Percentiles rank a stretch among this genome's conserved stretches.
Conservation (phyloP, 1,139 yeast species). For the Arxiozyma heterogenica region DNA sequence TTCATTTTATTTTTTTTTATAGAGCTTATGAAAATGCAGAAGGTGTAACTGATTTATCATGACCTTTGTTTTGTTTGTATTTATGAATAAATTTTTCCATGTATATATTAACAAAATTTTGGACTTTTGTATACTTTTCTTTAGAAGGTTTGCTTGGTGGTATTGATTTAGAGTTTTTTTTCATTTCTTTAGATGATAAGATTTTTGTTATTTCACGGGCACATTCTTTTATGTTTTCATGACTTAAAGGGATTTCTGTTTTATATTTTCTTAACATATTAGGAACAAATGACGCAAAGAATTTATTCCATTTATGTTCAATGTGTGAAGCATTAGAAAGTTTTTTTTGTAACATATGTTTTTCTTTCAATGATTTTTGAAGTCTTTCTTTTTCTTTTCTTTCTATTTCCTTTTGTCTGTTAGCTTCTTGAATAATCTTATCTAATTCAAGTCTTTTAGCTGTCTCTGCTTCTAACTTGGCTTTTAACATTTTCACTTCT, state of each 20-base stretch:
- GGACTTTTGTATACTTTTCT: slow-evolving; percentile 60
- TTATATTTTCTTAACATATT: slow-evolving; percentile 64
- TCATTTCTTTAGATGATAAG: slow-evolving; percentile 56
- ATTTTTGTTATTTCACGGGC: slow-evolving; percentile 66
- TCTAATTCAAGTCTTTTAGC: slow-evolving; percentile 26
- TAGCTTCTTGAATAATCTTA: slow-evolving; percentile 38
- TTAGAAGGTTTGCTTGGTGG: slow-evolving; percentile 53
- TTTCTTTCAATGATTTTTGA: slow-evolving; percentile 19
- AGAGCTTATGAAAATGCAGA: background rate
- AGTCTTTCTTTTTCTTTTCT: slow-evolving; percentile 18
- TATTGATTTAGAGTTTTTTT: slow-evolving; percentile 31
- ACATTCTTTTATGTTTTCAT: slow-evolving; percentile 65
- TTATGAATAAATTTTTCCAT: slow-evolving; percentile 68
- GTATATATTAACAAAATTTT: slow-evolving; percentile 51
- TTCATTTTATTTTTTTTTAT: too few species aligned
- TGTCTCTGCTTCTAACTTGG: slow-evolving; percentile 21
- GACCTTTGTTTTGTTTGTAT: slow-evolving; percentile 33
- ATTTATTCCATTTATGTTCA: slow-evolving; percentile 47
- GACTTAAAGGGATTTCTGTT: slow-evolving; percentile 44
- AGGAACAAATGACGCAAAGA: slow-evolving; percentile 72
- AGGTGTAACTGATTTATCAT: background rate
- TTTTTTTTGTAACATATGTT: slow-evolving; percentile 15
- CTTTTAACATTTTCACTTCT: slow-evolving; percentile 23
- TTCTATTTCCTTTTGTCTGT: slow-evolving; percentile 27
- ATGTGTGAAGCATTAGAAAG: slow-evolving; percentile 13